Evolutionary conservation across 768 basidiomycete species (phyloP).

Genomic region (Termitomyces titanicus): DNA sequence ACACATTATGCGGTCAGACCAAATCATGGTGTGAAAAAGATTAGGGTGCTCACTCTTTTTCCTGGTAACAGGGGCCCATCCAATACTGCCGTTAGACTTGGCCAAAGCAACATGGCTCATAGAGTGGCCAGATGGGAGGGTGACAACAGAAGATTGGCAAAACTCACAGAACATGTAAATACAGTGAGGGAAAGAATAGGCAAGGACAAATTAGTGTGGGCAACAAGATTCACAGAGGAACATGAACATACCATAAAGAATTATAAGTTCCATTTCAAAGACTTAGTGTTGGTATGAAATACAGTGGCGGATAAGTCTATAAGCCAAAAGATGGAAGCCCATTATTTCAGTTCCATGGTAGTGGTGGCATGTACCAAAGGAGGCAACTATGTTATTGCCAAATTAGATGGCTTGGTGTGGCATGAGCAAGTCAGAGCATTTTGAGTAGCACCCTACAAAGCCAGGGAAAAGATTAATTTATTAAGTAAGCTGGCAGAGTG

Average conservation of each 20-base stretch:
- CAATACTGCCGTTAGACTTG: conserved; percentile 28
- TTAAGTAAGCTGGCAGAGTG: too few relatives aligned
- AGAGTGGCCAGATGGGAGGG: neutral
- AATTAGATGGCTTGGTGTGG: neutral
- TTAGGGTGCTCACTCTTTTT: conserved; percentile 15
- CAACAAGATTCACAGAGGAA: conserved; percentile 14
- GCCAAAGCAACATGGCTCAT: conserved; percentile 15
- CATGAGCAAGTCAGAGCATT: too few relatives aligned
- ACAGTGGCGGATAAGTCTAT: conserved; percentile 5
- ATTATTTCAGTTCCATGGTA: neutral
- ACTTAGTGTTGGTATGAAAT: conserved; percentile 33
- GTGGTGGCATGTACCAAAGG: neutral
- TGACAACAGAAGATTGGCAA: neutral
- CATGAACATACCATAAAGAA: conserved; percentile 19
- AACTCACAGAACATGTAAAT: neutral
- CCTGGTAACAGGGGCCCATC: conserved; percentile 28
- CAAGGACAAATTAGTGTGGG: neutral
- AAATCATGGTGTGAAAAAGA: too few relatives aligned
- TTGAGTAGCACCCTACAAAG: too few relatives aligned
- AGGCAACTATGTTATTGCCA: neutral
- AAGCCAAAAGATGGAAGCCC: neutral
- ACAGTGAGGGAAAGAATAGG: neutral
- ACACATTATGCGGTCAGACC: too few relatives aligned
- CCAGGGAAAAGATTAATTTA: too few relatives aligned
- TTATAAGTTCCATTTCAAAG: conserved; percentile 26